Evolutionary conservation across 2,329 filamentous ascomycete genomes (phyloP).

Genomic region (Fusarium siculi): DNA sequence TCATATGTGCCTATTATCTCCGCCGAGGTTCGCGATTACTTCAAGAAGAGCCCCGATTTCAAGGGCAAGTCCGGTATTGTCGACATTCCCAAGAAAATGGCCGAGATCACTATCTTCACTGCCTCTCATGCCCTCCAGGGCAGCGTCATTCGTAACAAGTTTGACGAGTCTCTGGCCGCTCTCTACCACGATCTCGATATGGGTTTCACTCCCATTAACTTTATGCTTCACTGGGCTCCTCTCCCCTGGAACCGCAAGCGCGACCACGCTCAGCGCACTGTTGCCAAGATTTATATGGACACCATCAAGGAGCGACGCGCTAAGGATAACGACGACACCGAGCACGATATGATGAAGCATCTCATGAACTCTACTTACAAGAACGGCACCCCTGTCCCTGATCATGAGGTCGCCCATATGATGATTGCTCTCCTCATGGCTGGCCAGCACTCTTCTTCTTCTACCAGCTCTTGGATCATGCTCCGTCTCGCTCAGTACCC

Average conservation of each 20-base stretch:
- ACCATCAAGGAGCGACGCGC: conserved; percentile 79
- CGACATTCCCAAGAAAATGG: conserved; percentile 80
- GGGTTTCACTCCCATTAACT: conserved; percentile 90
- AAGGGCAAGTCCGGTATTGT: conserved; percentile 74
- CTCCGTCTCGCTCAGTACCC: conserved; percentile 82
- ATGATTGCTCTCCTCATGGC: conserved; percentile 96
- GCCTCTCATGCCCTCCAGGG: conserved; percentile 88
- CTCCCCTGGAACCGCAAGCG: conserved; percentile 88
- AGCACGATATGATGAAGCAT: conserved; percentile 88
- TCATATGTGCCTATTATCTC: conserved; percentile 83
- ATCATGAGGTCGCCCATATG: conserved; percentile 88
- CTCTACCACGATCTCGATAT: conserved; percentile 91
- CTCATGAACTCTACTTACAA: conserved; percentile 89
- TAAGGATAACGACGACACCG: conserved; percentile 59
- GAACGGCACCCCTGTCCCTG: conserved; percentile 80
- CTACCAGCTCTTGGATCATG: conserved; percentile 86
- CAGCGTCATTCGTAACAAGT: conserved; percentile 81
- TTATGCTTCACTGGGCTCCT: conserved; percentile 88
- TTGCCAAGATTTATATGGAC: conserved; percentile 84
- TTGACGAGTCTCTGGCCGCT: conserved; percentile 82
- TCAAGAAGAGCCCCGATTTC: conserved; percentile 74
- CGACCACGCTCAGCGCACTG: conserved; percentile 81
- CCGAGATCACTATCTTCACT: conserved; percentile 90
- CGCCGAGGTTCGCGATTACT: conserved; percentile 77
- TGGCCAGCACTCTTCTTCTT: conserved; percentile 88